Evolutionary conservation across 768 basidiomycete genomes (phyloP).

Genomic region (Naganishia randhawae): DNA sequence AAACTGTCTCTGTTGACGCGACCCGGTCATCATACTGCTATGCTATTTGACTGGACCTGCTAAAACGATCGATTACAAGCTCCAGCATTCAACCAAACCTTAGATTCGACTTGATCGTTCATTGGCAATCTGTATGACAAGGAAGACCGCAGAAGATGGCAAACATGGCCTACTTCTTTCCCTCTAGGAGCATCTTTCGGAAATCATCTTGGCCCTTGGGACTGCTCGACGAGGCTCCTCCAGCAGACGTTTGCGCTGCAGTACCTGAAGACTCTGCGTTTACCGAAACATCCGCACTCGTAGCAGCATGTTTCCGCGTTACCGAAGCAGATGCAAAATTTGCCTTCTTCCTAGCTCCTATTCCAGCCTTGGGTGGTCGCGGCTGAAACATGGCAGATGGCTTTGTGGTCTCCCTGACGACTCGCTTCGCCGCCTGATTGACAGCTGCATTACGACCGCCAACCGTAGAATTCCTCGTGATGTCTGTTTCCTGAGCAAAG

Average conservation of each 20-base stretch:
- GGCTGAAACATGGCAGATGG: conserved; percentile 22
- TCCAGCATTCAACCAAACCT: no score
- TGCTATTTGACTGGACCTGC: no score
- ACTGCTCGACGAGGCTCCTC: neutral
- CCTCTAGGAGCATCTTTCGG: conserved; percentile 60
- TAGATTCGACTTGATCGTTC: no score
- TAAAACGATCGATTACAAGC: no score
- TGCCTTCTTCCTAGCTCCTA: conserved; percentile 15
- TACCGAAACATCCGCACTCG: conserved; percentile 7
- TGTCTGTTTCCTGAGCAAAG: conserved; percentile 50
- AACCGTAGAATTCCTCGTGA: conserved; percentile 12
- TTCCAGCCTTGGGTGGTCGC: conserved; percentile 16
- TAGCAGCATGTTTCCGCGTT: conserved; percentile 23
- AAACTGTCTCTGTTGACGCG: no score
- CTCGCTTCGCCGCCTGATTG: neutral
- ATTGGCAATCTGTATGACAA: neutral
- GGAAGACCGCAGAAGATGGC: neutral
- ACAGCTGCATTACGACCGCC: conserved; percentile 6
- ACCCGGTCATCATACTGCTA: no score
- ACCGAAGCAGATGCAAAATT: conserved; percentile 22
- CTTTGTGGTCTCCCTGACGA: conserved; percentile 1
- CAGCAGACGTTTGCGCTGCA: neutral
- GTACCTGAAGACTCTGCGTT: neutral
- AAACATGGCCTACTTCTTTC: conserved; percentile 13
- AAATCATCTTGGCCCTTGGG: conserved; percentile 70